These are phyloP conservation scores for Calonectria ilicicola DNA, from an alignment of 2,329 filamentous ascomycete species.

Conservation along the genomic window DNA sequence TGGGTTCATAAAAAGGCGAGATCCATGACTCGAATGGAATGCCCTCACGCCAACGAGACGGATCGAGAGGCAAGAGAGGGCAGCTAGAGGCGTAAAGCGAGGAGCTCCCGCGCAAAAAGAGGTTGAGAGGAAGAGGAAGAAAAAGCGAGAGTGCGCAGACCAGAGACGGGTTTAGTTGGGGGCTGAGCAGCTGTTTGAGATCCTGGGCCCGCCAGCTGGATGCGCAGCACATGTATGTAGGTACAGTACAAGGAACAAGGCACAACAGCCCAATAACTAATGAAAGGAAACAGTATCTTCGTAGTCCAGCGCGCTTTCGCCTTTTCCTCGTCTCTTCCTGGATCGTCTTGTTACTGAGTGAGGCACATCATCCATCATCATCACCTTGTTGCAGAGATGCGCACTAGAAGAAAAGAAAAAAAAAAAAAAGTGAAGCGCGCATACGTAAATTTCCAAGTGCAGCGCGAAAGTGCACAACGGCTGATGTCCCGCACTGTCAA, in stretches of 20 bases:
- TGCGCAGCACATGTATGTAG: background rate
- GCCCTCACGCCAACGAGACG: background rate
- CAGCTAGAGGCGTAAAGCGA: background rate
- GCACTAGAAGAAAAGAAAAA: background rate
- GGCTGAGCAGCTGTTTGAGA: conserved; percentile 2
- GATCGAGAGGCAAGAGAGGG: background rate
- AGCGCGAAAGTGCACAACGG: conserved; percentile 10
- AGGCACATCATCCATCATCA: background rate
- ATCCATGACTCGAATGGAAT: background rate
- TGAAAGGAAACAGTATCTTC: too few relatives aligned
- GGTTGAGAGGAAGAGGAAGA: background rate
- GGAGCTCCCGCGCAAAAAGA: background rate
- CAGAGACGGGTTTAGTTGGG: background rate
- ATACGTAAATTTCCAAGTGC: background rate
- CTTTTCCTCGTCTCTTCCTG: too few relatives aligned
- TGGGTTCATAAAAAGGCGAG: background rate
- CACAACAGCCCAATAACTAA: background rate
- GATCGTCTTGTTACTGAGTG: background rate
- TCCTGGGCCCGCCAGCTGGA: background rate
- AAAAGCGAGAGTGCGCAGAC: background rate
- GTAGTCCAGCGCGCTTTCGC: too few relatives aligned
- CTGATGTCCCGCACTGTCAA: background rate
- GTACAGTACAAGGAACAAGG: background rate
- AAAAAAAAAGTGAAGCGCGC: background rate
- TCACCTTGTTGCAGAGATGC: background rate